phyloP scores from a whole-genome alignment of 805 yeast genomes.

The Saccharomycopsis olivae region DNA sequence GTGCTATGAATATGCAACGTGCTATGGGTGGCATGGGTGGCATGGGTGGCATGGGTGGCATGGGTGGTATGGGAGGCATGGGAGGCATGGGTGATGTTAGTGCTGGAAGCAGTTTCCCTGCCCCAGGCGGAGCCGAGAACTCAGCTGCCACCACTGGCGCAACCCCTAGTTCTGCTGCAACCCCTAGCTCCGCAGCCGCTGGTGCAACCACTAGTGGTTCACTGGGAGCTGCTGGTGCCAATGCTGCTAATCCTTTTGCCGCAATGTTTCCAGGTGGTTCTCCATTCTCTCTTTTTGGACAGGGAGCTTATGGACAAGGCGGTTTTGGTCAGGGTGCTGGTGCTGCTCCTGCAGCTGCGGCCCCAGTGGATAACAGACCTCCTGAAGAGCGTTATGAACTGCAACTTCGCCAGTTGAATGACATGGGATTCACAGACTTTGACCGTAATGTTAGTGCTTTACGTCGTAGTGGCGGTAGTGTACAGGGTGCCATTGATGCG shows the following conservation, averaged over 20 bases:
- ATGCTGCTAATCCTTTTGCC: constrained; percentile 44
- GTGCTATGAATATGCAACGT: constrained; percentile 67
- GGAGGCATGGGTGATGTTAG: too few species aligned
- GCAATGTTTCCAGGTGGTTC: constrained; percentile 27
- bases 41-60: constrained; percentile 22
- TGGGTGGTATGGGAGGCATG: too few species aligned
- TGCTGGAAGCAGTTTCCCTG: constrained; percentile 31
- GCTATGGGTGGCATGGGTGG: constrained; percentile 30
- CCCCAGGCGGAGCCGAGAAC: constrained; percentile 26
- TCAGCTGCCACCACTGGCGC: constrained; percentile 20
- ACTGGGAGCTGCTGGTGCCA: constrained; percentile 10
- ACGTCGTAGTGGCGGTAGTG: constrained; percentile 93
- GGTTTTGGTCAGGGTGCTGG: constrained; percentile 42
- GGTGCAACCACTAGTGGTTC: constrained; percentile 18
- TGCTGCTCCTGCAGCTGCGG: constrained; percentile 60
- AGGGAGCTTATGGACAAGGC: neutral
- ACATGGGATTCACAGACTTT: constrained; percentile 83
- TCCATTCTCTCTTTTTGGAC: constrained; percentile 18
- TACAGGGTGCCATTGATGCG: constrained; percentile 92
- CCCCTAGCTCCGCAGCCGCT: neutral
- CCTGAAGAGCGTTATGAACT: constrained; percentile 71
- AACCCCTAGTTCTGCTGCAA: neutral
- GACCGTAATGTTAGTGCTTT: constrained; percentile 87
- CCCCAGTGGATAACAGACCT: constrained; percentile 46
- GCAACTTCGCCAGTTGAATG: constrained; percentile 66